Percentiles rank a stretch among this genome's conserved stretches.
Conservation (phyloP, 176 grass and related monocot genomes). For the Triticum timopheevii region DNA sequence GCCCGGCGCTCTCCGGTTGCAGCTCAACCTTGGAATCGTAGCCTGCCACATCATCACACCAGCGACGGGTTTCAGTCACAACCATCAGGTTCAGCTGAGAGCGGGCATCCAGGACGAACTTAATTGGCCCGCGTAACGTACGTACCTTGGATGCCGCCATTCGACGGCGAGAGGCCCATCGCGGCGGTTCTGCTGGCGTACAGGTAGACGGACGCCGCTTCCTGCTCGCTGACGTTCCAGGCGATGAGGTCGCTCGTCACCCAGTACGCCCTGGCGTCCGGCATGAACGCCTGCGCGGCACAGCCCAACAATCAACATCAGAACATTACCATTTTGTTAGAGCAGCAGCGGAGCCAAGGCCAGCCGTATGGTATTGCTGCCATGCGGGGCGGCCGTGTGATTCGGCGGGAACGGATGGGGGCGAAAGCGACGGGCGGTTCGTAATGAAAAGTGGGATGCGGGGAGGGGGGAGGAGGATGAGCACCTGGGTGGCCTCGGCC, state of each 20-base stretch:
- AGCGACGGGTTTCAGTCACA: not conserved
- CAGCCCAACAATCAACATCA: not conserved
- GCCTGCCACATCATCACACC: slow-evolving; percentile 49
- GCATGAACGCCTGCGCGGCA: slow-evolving; percentile 39
- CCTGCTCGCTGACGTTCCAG: slow-evolving; percentile 50
- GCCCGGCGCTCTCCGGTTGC: slow-evolving; percentile 44
- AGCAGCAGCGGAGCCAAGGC: not conserved
- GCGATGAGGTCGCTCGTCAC: slow-evolving; percentile 64
- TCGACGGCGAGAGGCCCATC: slow-evolving; percentile 27
- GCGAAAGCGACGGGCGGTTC: not conserved
- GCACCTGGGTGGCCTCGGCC: slow-evolving; percentile 29
- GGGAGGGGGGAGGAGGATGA: not conserved
- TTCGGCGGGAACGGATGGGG: not conserved
- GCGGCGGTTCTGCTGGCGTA: slow-evolving; percentile 63
- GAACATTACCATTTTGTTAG: not conserved
- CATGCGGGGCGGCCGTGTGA: not conserved
- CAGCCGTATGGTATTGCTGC: not conserved
- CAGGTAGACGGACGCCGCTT: slow-evolving; percentile 51
- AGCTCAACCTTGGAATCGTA: slow-evolving; percentile 83
- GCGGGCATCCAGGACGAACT: not conserved
- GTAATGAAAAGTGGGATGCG: not conserved
- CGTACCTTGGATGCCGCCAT: slow-evolving; percentile 58
- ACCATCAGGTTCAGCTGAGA: not conserved
- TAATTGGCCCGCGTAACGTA: not conserved
- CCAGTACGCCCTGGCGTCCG: slow-evolving; percentile 73